Evolutionary conservation across 768 basidiomycete genomes (phyloP).

Genomic region (Phaeotremella skinneri): DNA sequence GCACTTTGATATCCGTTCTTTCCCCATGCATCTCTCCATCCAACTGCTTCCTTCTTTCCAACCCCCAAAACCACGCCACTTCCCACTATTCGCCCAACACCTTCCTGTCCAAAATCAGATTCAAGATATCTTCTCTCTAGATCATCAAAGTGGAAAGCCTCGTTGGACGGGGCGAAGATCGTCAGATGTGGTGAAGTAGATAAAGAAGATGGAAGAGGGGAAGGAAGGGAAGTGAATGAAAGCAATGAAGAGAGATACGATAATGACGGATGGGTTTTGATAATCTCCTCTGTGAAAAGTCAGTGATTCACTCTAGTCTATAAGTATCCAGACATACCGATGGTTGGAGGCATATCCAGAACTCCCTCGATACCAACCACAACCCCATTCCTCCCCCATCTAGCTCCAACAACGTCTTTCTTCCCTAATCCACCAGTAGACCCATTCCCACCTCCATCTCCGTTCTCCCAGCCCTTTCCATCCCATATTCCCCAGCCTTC

Average conservation of each 20-base stretch:
- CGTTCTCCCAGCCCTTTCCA: constrained; percentile 37
- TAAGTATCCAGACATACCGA: constrained; percentile 59
- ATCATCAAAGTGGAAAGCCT: constrained; percentile 73
- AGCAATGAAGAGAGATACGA: constrained; percentile 75
- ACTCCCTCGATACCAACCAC: constrained; percentile 73
- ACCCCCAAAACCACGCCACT: constrained; percentile 36
- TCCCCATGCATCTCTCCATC: constrained; percentile 50
- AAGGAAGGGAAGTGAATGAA: constrained; percentile 50
- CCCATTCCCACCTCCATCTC: constrained; percentile 14
- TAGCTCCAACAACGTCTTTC: constrained; percentile 60
- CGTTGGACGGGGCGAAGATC: constrained; percentile 80
- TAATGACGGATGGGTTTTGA: constrained; percentile 62
- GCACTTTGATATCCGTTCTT: constrained; percentile 22
- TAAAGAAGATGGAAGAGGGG: constrained; percentile 56
- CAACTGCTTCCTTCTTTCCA: constrained; percentile 36
- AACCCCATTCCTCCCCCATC: constrained; percentile 70
- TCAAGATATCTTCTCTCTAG: constrained; percentile 85
- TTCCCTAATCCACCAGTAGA: constrained; percentile 7
- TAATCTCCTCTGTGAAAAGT: constrained; percentile 61
- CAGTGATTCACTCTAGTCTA: neutral
- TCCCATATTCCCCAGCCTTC: constrained; percentile 59
- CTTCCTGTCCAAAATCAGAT: constrained; percentile 78
- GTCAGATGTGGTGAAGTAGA: constrained; percentile 66
- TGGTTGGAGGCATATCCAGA: constrained; percentile 67
- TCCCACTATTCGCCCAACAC: constrained; percentile 71